These are phyloP conservation scores for Flaveria robusta DNA, from an alignment of 129 eudicot genomes.

Conservation along the genomic window DNA sequence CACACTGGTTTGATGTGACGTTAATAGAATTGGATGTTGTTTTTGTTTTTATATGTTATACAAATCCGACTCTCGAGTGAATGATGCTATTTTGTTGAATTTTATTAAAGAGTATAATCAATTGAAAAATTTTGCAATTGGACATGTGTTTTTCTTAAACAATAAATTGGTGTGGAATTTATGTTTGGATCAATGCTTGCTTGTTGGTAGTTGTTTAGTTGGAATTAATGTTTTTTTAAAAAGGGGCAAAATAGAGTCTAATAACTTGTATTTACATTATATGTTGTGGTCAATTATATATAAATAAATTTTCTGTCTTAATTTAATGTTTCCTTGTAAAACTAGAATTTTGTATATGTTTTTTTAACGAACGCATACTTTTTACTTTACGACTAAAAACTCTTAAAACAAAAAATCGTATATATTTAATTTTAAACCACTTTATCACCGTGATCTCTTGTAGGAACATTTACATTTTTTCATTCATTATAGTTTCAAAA, in stretches of 20 bases:
- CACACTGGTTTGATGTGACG: too few relatives aligned
- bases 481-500: neutral
- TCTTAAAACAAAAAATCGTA: too few relatives aligned
- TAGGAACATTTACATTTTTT: neutral
- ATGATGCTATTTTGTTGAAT: too few relatives aligned
- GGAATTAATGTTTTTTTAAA: neutral
- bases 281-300: neutral
- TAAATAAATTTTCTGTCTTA: neutral
- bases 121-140: too few relatives aligned
- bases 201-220: neutral
- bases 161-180: neutral
- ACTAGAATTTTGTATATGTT: neutral
- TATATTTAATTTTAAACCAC: too few relatives aligned
- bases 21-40: too few relatives aligned
- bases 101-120: too few relatives aligned
- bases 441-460: too few relatives aligned
- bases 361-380: too few relatives aligned
- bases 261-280: neutral
- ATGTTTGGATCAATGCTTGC: neutral
- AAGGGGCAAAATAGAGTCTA: neutral
- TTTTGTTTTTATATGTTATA: neutral
- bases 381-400: too few relatives aligned
- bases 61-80: neutral
- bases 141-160: neutral
- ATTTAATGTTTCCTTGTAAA: neutral